Evolutionary conservation across 2,329 filamentous ascomycete genomes (phyloP), one percentile per base, ranked within the genome.

Genomic region (Grosmannia huntii): DNA sequence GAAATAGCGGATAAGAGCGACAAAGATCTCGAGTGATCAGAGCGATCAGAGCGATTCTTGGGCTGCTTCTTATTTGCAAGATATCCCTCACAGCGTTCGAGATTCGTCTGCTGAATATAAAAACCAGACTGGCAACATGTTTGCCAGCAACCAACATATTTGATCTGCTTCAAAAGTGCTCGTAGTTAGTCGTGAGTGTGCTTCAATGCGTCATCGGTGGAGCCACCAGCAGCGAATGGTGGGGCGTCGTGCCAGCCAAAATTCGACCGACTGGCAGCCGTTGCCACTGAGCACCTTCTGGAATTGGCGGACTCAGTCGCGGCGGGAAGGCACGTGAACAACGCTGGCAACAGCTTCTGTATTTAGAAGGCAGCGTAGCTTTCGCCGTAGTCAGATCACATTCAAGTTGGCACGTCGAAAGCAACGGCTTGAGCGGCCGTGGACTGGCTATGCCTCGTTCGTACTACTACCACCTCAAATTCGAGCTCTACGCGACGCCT

Each of bases 401-500:
- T 2, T 10, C 21, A 5, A 25, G 9, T 23, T 23, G 11, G 7
- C n/a, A 12, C 5, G 3, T 9, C 21, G 7, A 23, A 23, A 21
- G n/a, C 46, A 49, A 44, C 16, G 41, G 16, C 41, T 44, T 9
- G 41, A 44, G 28, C 50, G 50, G 12, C 28, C 19, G 14, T 21
- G n/a, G 23, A 19, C 60, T 67, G 68, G 73, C 67, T 72, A 83
- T 83, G 81, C 77, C 78, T 72, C 76, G 77, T 71, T 76, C 77
- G 33, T 84, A 83, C 68, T 81, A 80, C 63, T 86, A 85, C 65
- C 82, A 86, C 64, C 66, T 86, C n/a, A 84, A 80, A 64, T 78
- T 86, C 65, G 83, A 86, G 71, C 74, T 86, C 49, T 86, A 85
- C 68, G 70, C 75, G 50, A 75, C 71, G 61, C 68, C 74, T 53